phyloP scores from a whole-genome alignment of 139 green algal genomes.

The Auxenochlorella pyrenoidosa region DNA sequence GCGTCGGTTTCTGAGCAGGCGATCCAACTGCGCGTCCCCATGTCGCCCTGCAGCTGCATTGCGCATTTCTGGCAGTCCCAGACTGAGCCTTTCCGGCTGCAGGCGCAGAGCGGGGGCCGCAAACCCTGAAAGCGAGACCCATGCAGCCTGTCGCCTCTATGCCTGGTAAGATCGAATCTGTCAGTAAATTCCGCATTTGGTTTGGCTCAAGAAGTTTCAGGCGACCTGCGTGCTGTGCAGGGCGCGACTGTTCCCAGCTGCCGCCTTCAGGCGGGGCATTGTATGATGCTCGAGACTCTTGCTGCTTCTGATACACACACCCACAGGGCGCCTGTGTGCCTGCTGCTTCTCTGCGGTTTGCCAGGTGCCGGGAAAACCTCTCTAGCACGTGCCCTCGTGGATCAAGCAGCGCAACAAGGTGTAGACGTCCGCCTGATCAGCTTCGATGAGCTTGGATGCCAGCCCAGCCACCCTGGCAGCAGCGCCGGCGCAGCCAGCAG shows the following conservation, averaged over 20 bases:
- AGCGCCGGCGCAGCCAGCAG: not conserved
- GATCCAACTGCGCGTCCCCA: too few relatives aligned
- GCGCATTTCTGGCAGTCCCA: not conserved
- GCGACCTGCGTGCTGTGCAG: not conserved
- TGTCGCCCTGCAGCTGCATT: not conserved
- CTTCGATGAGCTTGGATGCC: conserved; percentile 23
- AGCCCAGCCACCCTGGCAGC: not conserved
- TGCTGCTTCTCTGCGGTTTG: conserved; percentile 8
- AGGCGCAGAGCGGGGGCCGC: not conserved
- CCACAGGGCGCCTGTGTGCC: not conserved
- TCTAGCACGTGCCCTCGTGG: not conserved
- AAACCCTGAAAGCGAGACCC: not conserved
- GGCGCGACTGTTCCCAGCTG: not conserved
- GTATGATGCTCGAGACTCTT: not conserved
- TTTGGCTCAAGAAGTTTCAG: too few relatives aligned
- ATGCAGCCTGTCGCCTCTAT: not conserved
- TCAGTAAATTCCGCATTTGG: too few relatives aligned
- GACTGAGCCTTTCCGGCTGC: not conserved
- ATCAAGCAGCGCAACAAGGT: not conserved
- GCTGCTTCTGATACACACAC: not conserved
- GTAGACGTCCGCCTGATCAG: not conserved
- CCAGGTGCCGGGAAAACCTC: conserved; percentile 22
- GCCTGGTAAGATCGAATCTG: too few relatives aligned
- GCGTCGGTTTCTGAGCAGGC: too few relatives aligned
- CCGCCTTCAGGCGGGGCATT: not conserved